These are phyloP conservation scores for Datisca glomerata DNA, from an alignment of 306 rosid genomes.

Conservation along the genomic window DNA sequence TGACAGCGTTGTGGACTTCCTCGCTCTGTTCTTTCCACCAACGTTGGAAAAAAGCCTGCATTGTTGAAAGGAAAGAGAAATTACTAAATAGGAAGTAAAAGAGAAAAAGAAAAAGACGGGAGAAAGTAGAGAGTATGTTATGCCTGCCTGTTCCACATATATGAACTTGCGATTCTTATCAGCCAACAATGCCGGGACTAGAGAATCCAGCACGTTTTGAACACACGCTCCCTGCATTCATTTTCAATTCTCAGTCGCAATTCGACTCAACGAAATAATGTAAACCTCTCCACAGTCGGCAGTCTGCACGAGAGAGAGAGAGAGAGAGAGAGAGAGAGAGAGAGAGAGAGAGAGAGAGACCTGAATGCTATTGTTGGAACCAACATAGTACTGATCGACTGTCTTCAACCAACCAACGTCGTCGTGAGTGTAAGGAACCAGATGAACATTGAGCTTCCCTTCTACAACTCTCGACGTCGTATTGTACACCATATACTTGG, in stretches of 20 bases:
- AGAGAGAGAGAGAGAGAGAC: slow-evolving; percentile 11
- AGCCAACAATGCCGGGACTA: slow-evolving; percentile 38
- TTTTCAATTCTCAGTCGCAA: too few species aligned
- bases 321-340: too few species aligned
- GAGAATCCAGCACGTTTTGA: slow-evolving; percentile 41
- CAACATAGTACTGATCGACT: slow-evolving; percentile 71
- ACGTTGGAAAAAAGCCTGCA: slow-evolving; percentile 84
- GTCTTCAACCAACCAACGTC: slow-evolving; percentile 95
- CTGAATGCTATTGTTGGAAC: slow-evolving; percentile 73
- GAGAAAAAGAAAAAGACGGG: too few species aligned
- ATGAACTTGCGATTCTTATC: slow-evolving; percentile 85
- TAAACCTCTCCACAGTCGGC: too few species aligned
- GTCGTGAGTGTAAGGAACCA: slow-evolving; percentile 64
- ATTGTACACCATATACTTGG: slow-evolving; percentile 42
- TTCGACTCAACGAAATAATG: too few species aligned
- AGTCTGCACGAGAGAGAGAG: too few species aligned
- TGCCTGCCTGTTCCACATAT: slow-evolving; percentile 65
- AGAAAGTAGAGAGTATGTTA: too few species aligned
- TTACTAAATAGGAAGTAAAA: too few species aligned
- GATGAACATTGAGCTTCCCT: slow-evolving; percentile 66
- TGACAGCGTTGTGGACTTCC: slow-evolving; percentile 34
- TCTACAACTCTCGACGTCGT: slow-evolving; percentile 39
- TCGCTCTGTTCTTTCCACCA: slow-evolving; percentile 91
- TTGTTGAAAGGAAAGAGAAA: slow-evolving; percentile 2
- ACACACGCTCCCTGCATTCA: slow-evolving; percentile 41